phyloP scores from a whole-genome alignment of 1,139 yeast genomes.

The Hansenula anomala region DNA sequence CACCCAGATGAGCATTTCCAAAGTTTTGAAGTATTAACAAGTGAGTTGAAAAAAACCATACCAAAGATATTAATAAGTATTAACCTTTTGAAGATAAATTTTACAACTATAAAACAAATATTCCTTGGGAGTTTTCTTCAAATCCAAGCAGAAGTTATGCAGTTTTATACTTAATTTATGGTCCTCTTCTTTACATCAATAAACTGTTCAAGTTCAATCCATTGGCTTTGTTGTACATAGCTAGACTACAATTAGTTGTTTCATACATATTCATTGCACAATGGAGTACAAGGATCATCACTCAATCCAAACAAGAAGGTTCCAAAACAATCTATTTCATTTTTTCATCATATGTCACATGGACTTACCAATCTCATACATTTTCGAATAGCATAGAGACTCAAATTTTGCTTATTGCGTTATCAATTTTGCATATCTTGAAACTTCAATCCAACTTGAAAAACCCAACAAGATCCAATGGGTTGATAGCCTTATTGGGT shows the following conservation, averaged over 20 bases:
- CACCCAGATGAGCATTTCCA: conserved; percentile 99
- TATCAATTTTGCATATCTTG: conserved; percentile 32
- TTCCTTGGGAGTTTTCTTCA: conserved; percentile 83
- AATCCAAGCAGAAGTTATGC: conserved; percentile 70
- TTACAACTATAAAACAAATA: conserved; percentile 45
- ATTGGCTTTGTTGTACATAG: conserved; percentile 46
- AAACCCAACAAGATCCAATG: conserved; percentile 13
- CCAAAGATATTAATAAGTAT: neutral
- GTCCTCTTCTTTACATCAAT: conserved; percentile 44
- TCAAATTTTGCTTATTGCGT: conserved; percentile 49
- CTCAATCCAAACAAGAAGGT: conserved; percentile 57
- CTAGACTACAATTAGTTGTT: conserved; percentile 53
- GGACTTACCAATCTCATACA: conserved; percentile 80
- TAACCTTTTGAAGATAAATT: conserved; percentile 24
- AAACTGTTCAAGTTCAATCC: conserved; percentile 27
- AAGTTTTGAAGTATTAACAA: conserved; percentile 66
- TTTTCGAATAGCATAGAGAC: conserved; percentile 90
- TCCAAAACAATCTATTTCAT: conserved; percentile 61
- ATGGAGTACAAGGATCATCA: conserved; percentile 34
- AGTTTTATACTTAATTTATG: conserved; percentile 64
- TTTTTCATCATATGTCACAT: conserved; percentile 74
- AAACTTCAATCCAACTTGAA: conserved; percentile 5
- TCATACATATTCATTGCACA: conserved; percentile 29
- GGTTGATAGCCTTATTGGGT: conserved; percentile 42
- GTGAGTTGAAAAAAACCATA: no score